Evolutionary conservation across 23 red algal species (phyloP), one percentile per base, ranked within the genome.

Genomic region (Gracilaria gracilis): DNA sequence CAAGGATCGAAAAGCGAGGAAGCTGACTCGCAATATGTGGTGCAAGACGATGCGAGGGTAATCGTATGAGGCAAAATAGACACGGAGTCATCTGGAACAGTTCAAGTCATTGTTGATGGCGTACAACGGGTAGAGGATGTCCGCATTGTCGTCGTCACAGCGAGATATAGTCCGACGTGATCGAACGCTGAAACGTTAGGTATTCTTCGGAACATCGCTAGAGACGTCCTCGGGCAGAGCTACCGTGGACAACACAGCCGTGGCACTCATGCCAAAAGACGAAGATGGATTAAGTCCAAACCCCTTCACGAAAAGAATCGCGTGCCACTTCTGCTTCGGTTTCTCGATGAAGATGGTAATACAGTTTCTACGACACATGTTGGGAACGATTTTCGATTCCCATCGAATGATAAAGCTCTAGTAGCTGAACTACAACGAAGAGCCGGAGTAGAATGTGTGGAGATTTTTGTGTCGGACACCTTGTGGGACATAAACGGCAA

Each of bases 1-100:
- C n/a, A 4, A 39, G 42, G 42, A 46, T 7, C 11, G 5, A 11
- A 36, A 9, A 39, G 16, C 34, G 44, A 53, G 8, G 92, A 80
- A 40, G 20, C 75, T 11, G 79, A 93, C 32, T 32, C 40, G 13
- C 61, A 55, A 48, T 54, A 24, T 33, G 92, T 88, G 27, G 62
- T 94, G 17, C 62, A 85, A 64, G 59, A 94, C 55, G 92, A 87
- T 59, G 82, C 92, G 23, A 72, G 92, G 58, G 70, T 94, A 23
- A 19, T 94, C 25, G 82, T 87, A 37, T 94, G 92, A 83, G 92
- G 92, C 20, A 94, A 88, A 87, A 35, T 94, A 46, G 76, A 88
- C 46, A 76, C 82, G 9, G 83, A 94, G 32, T 94, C 92, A 0
- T 87, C 83, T 28, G 92, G 82, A 3, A 88, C 71, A 12, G 84